Evolutionary conservation across 345 rosid genomes (phyloP), one percentile per base, ranked within the genome.

Genomic region (Corymbia maculata): DNA sequence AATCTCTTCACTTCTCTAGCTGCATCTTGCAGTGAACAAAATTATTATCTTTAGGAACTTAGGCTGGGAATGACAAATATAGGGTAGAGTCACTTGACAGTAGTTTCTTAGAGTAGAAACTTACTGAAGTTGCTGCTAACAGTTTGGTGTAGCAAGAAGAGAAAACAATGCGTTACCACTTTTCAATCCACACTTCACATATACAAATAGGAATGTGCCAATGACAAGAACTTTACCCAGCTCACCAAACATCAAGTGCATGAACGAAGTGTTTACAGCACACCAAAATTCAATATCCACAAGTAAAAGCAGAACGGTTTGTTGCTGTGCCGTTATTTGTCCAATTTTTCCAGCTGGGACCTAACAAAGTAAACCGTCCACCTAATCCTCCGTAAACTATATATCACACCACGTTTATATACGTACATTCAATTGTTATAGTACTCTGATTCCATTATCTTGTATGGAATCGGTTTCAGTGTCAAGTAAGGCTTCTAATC

Each of bases 401-500:
- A 15, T 85, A 85, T 89, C 87, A 64, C 85, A 87, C 44, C 30
- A 42, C 87, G 44, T 86, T 87, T 87, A 92, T 91, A 68, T 91
- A 89, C 88, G 88, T 86, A 50, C 90, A 45, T 68, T 87, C 61
- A 64, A 59, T 13, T 55, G 70, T 89, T 88, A 91, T 59, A 89
- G 85, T 75, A 91, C 92, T 84, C 90, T 88, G 87, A 88, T 88
- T 13, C 86, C 93, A 80, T 90, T 92, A 16, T 90, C 94, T 13
- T 91, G 80, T 70, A 85, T 85, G 50, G 88, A 88, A 13, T 90
- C 91, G 47, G 88, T 89, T n/a, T 90, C 91, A 80, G n/a, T n/a
- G 89, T 96, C 95, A 61, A 98, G 96, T 64, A 98, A 96, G 21
- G 95, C 91, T 64, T 97, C 91, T 51, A 97, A 91, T 84, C 97